A percentile compares a stretch with the other conserved stretches of the same genome.
Conservation (phyloP, 2,329 filamentous ascomycete genomes). For the Fusarium nelsonii region DNA sequence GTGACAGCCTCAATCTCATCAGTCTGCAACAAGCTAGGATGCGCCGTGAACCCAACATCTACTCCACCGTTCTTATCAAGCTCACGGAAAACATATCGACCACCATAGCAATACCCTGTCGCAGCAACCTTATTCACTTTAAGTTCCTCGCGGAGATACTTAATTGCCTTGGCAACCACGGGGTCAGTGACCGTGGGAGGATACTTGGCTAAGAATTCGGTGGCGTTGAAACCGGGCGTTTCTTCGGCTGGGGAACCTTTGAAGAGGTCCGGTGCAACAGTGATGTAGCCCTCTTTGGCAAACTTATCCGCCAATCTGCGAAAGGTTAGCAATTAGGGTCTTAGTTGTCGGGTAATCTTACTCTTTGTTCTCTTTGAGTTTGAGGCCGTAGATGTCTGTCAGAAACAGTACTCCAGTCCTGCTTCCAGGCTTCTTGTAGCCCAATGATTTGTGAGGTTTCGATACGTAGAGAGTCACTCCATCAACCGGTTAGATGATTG, state of each 20-base stretch:
- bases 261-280: slow-evolving; percentile 25
- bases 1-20: slow-evolving; percentile 61
- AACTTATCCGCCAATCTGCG: slow-evolving; percentile 28
- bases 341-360: background rate
- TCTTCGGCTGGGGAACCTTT: slow-evolving; percentile 9
- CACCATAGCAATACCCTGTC: slow-evolving; percentile 73
- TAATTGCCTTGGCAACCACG: slow-evolving; percentile 25
- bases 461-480: slow-evolving; percentile 25
- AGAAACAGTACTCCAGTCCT: slow-evolving; percentile 25
- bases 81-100: slow-evolving; percentile 66
- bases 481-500: background rate
- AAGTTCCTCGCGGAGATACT: slow-evolving; percentile 45
- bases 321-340: fast-evolving
- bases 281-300: slow-evolving; percentile 29
- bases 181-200: slow-evolving; percentile 24
- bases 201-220: slow-evolving; percentile 26
- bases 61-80: slow-evolving; percentile 61
- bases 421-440: slow-evolving; percentile 4
- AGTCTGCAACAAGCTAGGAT: slow-evolving; percentile 68
- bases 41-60: slow-evolving; percentile 70
- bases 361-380: slow-evolving; percentile 21
- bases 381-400: slow-evolving; percentile 33
- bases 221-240: slow-evolving; percentile 4
- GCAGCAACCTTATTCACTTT: slow-evolving; percentile 62
- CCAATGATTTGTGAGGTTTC: slow-evolving; percentile 9